Evolutionary conservation across 768 basidiomycete species (phyloP), one percentile per base, ranked within the genome.

Genomic region (Boletus reticuloceps): DNA sequence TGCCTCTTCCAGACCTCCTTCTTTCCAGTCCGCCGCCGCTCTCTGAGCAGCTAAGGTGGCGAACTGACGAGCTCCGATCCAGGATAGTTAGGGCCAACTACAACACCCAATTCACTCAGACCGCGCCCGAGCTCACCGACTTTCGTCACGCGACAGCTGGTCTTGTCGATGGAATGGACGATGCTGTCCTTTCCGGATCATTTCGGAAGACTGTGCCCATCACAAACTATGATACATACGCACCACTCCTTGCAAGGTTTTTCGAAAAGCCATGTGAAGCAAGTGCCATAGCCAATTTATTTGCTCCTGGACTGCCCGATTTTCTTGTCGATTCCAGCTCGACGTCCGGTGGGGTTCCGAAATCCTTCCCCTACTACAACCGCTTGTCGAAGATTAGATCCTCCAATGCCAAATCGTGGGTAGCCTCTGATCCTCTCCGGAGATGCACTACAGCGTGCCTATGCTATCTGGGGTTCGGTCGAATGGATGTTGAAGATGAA

Each of bases 221-320:
- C 22, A 62, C 57, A 19, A 57, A 50, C 12, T 62, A 65, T 12
- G 57, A 56, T 1, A 25, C 56, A 5, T 65, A 62, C 8, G 22
- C 20, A 20, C 20, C 47, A 5, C 60, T 62, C 31, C 5, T 62
- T 8, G 32, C 58, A 7, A 52, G 38, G 37, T 48, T 57, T 44
- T 50, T 39, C 2, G 47, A 64, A 13, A 56, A 16, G 19, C 52
- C 58, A 3, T 57, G 49, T 9, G 50, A n/a, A 36, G 47, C 36
- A n/a, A 36, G 29, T 13, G 51, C 25, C 5, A 10, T 61, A 19
- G 34, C 34, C 29, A 12, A 65, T 32, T 37, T 60, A 4, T 44
- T 62, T 38, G 50, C 61, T 2, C 64, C 61, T 1, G 64, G 64
- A 29, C 8, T 64, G 2, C 64, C 64, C 12, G 56, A 55, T 40